Evolutionary conservation across 257 asterid genomes (phyloP).

Genomic region (Eustoma russellianum): DNA sequence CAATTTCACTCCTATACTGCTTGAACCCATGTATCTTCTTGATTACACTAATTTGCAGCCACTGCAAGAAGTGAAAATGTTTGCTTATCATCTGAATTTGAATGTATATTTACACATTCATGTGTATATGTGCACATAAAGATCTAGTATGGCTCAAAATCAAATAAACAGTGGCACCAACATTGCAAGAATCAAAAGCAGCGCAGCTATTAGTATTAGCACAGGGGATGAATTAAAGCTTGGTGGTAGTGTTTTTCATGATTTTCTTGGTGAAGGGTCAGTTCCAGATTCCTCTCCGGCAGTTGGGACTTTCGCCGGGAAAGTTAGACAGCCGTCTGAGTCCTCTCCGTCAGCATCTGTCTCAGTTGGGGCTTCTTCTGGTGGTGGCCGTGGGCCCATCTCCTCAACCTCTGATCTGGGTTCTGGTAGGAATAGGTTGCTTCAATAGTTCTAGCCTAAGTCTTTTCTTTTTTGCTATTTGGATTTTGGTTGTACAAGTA

Average conservation of each 20-base stretch:
- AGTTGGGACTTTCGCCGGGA: conserved; percentile 19
- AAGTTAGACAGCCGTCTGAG: conserved; percentile 39
- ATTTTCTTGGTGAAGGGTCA: conserved; percentile 66
- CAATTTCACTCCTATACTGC: conserved; percentile 3
- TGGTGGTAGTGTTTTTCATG: conserved; percentile 58
- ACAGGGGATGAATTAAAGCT: conserved; percentile 45
- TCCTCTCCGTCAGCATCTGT: conserved; percentile 51
- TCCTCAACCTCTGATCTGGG: conserved; percentile 72
- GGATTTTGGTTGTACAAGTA: conserved; percentile 2
- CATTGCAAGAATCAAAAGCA: conserved; percentile 11
- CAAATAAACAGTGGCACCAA: conserved; percentile 27
- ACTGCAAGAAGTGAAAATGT: conserved; percentile 4
- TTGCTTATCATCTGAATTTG: conserved; percentile 14
- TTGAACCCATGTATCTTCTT: conserved; percentile 13
- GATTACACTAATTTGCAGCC: conserved; percentile 7
- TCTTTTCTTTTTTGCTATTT: conserved; percentile 1
- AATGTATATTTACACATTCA: conserved; percentile 4
- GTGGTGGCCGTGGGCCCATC: conserved; percentile 33
- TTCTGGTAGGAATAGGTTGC: conserved; percentile 42
- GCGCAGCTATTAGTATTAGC: conserved; percentile 15
- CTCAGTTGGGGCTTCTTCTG: conserved; percentile 36
- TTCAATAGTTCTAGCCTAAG: too few relatives aligned
- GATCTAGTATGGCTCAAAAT: conserved; percentile 60
- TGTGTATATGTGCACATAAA: conserved; percentile 1
- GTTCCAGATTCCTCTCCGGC: conserved; percentile 34